These are phyloP conservation scores for Leucaena leucocephala DNA, from an alignment of 306 rosid genomes.

Conservation along the genomic window DNA sequence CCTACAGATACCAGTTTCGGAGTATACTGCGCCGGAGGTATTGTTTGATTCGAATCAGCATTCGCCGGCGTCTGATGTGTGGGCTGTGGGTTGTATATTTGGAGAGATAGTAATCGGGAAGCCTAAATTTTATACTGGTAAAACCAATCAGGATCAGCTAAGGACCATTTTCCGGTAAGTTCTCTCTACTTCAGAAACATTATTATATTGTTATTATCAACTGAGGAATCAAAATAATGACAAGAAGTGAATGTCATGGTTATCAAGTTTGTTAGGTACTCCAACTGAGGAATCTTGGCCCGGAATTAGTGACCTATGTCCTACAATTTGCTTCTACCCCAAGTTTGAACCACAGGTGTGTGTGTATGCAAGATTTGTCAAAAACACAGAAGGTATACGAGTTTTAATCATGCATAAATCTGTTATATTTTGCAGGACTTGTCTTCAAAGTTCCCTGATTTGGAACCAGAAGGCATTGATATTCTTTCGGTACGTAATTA, in stretches of 20 bases:
- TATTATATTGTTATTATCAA: too few species aligned
- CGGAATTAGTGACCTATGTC: neutral
- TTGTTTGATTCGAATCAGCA: neutral
- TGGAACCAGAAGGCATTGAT: conserved; percentile 25
- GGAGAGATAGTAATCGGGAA: conserved; percentile 31
- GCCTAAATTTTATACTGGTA: neutral
- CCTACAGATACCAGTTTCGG: conserved; percentile 10
- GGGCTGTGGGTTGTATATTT: conserved; percentile 43
- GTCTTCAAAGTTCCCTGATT: neutral
- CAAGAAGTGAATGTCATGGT: neutral
- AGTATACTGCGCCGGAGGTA: conserved; percentile 39
- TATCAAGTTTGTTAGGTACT: conserved; percentile 38
- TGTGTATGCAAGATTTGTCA: neutral
- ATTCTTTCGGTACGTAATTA: conserved; percentile 32
- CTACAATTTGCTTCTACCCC: neutral
- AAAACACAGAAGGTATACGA: neutral
- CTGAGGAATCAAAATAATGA: neutral
- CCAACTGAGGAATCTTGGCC: conserved; percentile 37
- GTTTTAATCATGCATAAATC: neutral
- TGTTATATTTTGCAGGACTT: conserved; percentile 19
- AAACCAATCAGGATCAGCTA: neutral
- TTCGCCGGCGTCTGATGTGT: conserved; percentile 30
- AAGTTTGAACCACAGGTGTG: neutral
- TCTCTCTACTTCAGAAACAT: neutral
- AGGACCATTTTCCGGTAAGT: neutral